Evolutionary conservation across 2,329 filamentous ascomycete species (phyloP).

Genomic region (Torrubiella hemipterigena): DNA sequence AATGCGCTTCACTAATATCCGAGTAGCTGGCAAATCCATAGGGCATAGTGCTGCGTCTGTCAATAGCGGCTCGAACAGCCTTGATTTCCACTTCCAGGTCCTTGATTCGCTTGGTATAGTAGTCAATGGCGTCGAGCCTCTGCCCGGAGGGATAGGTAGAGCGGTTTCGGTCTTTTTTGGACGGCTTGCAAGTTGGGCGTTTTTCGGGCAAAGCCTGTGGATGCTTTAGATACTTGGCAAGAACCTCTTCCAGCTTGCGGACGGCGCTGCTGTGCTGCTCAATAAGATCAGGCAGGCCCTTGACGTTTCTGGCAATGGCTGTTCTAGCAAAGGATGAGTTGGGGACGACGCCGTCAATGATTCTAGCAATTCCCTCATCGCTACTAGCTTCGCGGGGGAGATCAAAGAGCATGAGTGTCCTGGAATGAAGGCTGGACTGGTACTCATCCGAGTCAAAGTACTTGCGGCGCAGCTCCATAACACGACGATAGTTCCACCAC

Average conservation of each 20-base stretch:
- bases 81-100: constrained; percentile 75
- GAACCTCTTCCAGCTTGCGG: constrained; percentile 65
- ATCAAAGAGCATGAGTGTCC: constrained; percentile 66
- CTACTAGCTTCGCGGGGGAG: constrained; percentile 64
- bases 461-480: constrained; percentile 56
- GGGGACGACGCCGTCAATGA: constrained; percentile 71
- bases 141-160: constrained; percentile 51
- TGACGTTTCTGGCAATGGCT: constrained; percentile 83
- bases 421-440: constrained; percentile 72
- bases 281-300: constrained; percentile 75
- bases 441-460: constrained; percentile 86
- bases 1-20: constrained; percentile 76
- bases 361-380: constrained; percentile 76
- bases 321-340: constrained; percentile 69
- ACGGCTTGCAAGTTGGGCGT: constrained; percentile 67
- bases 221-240: constrained; percentile 85
- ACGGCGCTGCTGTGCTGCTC: constrained; percentile 73
- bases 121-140: constrained; percentile 90
- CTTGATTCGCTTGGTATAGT: constrained; percentile 74
- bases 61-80: constrained; percentile 67
- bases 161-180: constrained; percentile 64
- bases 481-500: constrained; percentile 78
- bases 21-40: constrained; percentile 95
- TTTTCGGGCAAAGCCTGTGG: constrained; percentile 66
- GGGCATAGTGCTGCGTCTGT: constrained; percentile 76